Evolutionary conservation across 495 filamentous ascomycete genomes (phyloP).

Genomic region (Friedmanniomyces endolithicus): DNA sequence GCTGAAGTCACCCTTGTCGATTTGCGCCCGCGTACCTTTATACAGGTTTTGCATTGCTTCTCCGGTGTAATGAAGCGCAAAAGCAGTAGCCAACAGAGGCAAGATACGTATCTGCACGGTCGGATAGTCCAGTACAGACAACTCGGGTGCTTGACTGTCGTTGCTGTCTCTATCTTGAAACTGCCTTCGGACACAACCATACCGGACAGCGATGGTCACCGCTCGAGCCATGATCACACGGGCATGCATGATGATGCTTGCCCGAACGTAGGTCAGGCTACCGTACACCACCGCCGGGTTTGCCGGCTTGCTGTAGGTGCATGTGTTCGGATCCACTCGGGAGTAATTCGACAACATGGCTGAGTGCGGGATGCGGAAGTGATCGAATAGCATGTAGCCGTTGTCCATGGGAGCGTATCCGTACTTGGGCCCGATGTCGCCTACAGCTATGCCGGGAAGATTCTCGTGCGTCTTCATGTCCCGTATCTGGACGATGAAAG

Average conservation of each 20-base stretch:
- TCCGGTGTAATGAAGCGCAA: conserved; percentile 40
- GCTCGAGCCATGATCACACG: conserved; percentile 37
- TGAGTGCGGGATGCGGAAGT: conserved; percentile 36
- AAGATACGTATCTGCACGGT: conserved; percentile 40
- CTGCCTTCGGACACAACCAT: conserved; percentile 34
- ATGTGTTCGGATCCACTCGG: conserved; percentile 33
- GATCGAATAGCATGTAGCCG: conserved; percentile 40
- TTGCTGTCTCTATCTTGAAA: conserved; percentile 36
- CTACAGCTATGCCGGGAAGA: conserved; percentile 34
- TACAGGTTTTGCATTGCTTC: conserved; percentile 35
- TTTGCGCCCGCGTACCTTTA: conserved; percentile 27
- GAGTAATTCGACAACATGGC: conserved; percentile 37
- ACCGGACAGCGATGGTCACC: conserved; percentile 38
- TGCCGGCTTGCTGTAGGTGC: conserved; percentile 30
- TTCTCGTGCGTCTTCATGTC: conserved; percentile 35
- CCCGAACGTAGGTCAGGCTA: conserved; percentile 36
- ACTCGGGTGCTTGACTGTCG: conserved; percentile 27
- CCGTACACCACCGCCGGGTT: conserved; percentile 37
- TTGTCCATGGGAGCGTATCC: conserved; percentile 40
- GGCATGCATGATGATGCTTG: conserved; percentile 38
- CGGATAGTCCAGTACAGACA: conserved; percentile 38
- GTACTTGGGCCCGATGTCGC: conserved; percentile 40
- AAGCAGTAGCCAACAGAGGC: conserved; percentile 37
- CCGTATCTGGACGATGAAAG: conserved; percentile 39
- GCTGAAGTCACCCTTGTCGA: conserved; percentile 34